A percentile compares a stretch with the other conserved stretches of the same genome.
phyloP scores from a whole-genome alignment of 208 protist genomes.

The Trypanosoma caninum region DNA sequence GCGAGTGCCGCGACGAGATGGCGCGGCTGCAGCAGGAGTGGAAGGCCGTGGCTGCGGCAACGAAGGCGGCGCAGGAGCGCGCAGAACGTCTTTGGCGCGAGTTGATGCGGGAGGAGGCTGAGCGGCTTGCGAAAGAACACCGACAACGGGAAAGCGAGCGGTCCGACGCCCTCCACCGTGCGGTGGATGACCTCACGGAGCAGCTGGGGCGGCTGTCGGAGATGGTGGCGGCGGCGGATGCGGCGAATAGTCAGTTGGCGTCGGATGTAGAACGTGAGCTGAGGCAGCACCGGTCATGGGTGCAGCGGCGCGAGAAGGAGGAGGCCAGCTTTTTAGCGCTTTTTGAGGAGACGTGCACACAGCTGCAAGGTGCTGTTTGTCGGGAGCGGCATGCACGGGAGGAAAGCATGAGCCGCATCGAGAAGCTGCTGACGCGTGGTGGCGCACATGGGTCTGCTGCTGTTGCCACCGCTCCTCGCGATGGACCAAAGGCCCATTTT shows the following conservation, averaged over 20 bases:
- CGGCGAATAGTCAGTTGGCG: background rate
- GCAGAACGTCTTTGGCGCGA: slow-evolving; percentile 12
- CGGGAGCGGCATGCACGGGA: slow-evolving; percentile 12
- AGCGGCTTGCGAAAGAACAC: slow-evolving; percentile 1
- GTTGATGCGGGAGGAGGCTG: slow-evolving; percentile 2
- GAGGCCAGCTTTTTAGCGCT: slow-evolving; percentile 4
- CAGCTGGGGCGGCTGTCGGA: background rate
- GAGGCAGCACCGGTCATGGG: slow-evolving; percentile 1
- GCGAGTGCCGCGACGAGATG: background rate
- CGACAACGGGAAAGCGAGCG: background rate
- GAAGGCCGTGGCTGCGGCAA: background rate
- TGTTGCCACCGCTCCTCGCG: background rate
- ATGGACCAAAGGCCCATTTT: background rate
- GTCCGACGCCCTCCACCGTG: background rate
- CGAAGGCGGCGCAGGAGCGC: background rate
- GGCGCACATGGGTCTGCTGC: too few species aligned
- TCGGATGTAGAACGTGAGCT: background rate
- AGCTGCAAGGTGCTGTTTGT: slow-evolving; percentile 7
- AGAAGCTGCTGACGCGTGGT: slow-evolving; percentile 15
- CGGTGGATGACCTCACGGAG: background rate
- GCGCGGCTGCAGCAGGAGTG: slow-evolving; percentile 14
- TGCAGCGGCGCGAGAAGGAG: slow-evolving; percentile 2
- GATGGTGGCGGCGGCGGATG: background rate
- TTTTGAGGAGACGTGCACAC: slow-evolving; percentile 15
- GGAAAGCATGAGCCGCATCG: slow-evolving; percentile 14